Evolutionary conservation across 139 green algal genomes (phyloP).

Genomic region (Diplosphaera chodatii): DNA sequence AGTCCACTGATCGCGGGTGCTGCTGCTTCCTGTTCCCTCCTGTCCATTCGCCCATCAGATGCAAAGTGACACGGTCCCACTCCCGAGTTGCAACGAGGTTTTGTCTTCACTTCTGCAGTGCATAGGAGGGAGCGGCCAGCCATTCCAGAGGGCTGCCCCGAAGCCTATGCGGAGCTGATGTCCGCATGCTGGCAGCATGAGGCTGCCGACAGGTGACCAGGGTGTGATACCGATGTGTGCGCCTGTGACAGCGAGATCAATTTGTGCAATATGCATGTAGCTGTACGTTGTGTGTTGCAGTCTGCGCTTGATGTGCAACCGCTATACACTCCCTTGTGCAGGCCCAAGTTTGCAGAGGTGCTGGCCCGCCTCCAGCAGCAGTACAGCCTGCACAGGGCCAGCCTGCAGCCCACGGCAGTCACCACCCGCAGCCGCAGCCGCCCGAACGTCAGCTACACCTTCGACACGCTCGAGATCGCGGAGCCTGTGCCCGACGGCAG

Average conservation of each 20-base stretch:
- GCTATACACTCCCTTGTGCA: no score
- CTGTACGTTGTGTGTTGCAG: no score
- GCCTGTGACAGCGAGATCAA: no score
- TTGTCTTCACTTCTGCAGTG: no score
- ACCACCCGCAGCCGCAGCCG: neutral
- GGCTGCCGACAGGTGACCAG: neutral
- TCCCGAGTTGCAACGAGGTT: no score
- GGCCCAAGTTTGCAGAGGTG: neutral
- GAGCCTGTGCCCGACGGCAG: neutral
- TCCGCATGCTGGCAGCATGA: conserved; percentile 28
- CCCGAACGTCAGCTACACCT: neutral
- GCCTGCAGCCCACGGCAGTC: no score
- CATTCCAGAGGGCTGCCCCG: conserved; percentile 20
- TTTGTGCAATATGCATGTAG: no score
- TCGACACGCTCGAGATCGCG: neutral
- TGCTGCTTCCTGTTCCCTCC: no score
- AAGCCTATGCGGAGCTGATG: conserved; percentile 26
- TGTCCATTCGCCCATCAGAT: no score
- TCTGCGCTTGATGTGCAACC: no score
- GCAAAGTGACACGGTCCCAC: no score
- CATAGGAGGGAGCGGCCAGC: conserved; percentile 14
- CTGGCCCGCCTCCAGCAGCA: neutral
- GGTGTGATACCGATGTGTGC: no score
- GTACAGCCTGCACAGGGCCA: neutral
- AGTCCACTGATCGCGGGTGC: neutral